Conservation (phyloP, 2,329 filamentous ascomycete species). For the Myriosclerotinia duriaeana region DNA sequence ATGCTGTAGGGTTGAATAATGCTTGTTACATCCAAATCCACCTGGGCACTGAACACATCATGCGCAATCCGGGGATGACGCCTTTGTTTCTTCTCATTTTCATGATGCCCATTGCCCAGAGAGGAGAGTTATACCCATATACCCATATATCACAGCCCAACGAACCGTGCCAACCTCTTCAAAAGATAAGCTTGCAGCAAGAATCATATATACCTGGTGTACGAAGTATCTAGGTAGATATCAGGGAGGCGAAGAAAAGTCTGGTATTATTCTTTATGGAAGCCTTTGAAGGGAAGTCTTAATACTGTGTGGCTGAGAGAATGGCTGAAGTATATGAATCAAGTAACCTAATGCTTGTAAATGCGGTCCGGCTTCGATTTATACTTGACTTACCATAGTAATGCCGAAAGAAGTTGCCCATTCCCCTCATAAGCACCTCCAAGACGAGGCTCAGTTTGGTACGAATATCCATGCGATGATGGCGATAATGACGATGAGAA, state of each 20-base stretch:
- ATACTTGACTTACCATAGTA: slow-evolving; percentile 1
- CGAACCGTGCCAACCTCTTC: slow-evolving; percentile 11
- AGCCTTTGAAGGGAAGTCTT: too few species aligned
- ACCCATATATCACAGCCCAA: slow-evolving; percentile 19
- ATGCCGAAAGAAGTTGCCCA: background rate
- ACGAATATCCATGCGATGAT: background rate
- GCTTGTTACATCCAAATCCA: slow-evolving; percentile 13
- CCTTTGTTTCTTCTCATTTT: slow-evolving; percentile 6
- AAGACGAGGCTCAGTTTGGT: slow-evolving; percentile 2
- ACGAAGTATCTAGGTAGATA: background rate
- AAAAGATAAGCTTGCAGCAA: background rate
- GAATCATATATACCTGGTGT: background rate
- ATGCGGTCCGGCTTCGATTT: background rate
- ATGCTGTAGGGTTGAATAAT: slow-evolving; percentile 21
- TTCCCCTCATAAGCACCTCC: background rate
- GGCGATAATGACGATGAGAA: background rate
- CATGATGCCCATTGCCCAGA: slow-evolving; percentile 11
- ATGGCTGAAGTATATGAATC: background rate
- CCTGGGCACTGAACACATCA: slow-evolving; percentile 23
- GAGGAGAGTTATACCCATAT: too few species aligned
- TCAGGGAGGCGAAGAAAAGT: background rate
- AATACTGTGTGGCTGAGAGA: slow-evolving; percentile 17
- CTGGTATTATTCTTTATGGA: too few species aligned
- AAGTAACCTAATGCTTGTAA: background rate
- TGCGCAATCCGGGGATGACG: slow-evolving; percentile 23